Evolutionary conservation across 805 yeast genomes (phyloP).

Genomic region (Zygosaccharomyces gambellarensis): DNA sequence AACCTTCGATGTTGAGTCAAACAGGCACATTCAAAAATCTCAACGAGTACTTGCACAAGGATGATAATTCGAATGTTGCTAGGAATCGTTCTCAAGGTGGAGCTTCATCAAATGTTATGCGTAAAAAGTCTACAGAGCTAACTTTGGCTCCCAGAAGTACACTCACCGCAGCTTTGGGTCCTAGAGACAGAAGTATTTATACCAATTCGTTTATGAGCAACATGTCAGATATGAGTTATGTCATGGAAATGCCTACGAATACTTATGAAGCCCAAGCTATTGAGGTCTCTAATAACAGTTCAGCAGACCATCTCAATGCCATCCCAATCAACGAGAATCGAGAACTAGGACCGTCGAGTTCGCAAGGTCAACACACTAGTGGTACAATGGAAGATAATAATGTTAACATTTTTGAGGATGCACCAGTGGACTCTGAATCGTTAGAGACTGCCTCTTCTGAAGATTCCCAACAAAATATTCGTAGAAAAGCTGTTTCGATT

Average conservation of each 20-base stretch:
- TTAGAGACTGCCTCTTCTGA: conserved; percentile 20
- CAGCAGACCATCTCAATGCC: conserved; percentile 10
- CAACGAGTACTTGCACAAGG: conserved; percentile 19
- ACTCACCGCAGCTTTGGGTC: conserved; percentile 6
- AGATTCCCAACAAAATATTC: conserved; percentile 22
- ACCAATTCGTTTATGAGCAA: conserved; percentile 11
- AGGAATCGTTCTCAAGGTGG: neutral
- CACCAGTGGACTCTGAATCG: conserved; percentile 23
- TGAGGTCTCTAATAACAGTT: conserved; percentile 20
- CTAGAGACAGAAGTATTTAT: conserved; percentile 7
- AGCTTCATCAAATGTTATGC: conserved; percentile 6
- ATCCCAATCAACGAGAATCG: neutral
- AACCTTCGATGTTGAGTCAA: conserved; percentile 24
- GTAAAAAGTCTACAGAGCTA: conserved; percentile 17
- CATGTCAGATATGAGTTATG: conserved; percentile 29
- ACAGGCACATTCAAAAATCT: conserved; percentile 30
- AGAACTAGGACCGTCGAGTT: neutral
- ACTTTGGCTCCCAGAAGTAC: conserved; percentile 13
- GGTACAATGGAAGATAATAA: conserved; percentile 12
- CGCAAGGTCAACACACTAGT: conserved; percentile 1
- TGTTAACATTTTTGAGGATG: conserved; percentile 32
- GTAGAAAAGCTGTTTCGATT: conserved; percentile 32
- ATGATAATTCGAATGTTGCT: conserved; percentile 2
- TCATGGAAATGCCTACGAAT: conserved; percentile 29
- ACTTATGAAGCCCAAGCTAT: conserved; percentile 31